Evolutionary conservation across 768 basidiomycete species (phyloP).

Genomic region (Floccularia luteovirens): DNA sequence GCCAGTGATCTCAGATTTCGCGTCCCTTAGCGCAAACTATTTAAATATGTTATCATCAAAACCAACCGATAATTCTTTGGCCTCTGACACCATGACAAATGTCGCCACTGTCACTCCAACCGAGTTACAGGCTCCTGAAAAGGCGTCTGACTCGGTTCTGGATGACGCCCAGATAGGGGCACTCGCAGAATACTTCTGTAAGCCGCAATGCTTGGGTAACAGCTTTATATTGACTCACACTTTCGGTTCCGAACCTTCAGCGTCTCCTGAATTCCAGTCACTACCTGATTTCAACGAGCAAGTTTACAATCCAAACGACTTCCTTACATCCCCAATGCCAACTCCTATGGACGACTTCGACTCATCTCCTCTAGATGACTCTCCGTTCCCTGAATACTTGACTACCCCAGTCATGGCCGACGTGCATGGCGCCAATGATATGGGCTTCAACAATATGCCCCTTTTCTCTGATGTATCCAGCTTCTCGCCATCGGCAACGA

Average conservation of each 20-base stretch:
- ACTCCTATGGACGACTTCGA: conserved; percentile 19
- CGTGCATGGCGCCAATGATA: conserved; percentile 8
- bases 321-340: conserved; percentile 22
- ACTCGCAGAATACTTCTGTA: conserved; percentile 1
- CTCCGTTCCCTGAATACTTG: conserved; percentile 27
- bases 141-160: conserved; percentile 13
- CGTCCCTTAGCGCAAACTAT: conserved; percentile 52
- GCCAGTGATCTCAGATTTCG: conserved; percentile 32
- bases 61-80: conserved; percentile 27
- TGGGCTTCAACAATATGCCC: conserved; percentile 14
- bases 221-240: no score
- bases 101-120: conserved; percentile 16
- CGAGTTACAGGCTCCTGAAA: conserved; percentile 13
- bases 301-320: conserved; percentile 23
- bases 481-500: conserved; percentile 1
- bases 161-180: conserved; percentile 11
- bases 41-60: conserved; percentile 59
- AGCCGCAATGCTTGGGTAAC: no score
- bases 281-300: conserved; percentile 15
- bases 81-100: conserved; percentile 20
- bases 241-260: conserved; percentile 8
- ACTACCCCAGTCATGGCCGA: conserved; percentile 25
- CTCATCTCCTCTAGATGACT: conserved; percentile 25
- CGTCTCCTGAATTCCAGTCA: conserved; percentile 11
- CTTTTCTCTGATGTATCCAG: conserved; percentile 14